Conservation (phyloP, 225 moss, liverwort and hornwort species). For the Takakia lepidozioides region DNA sequence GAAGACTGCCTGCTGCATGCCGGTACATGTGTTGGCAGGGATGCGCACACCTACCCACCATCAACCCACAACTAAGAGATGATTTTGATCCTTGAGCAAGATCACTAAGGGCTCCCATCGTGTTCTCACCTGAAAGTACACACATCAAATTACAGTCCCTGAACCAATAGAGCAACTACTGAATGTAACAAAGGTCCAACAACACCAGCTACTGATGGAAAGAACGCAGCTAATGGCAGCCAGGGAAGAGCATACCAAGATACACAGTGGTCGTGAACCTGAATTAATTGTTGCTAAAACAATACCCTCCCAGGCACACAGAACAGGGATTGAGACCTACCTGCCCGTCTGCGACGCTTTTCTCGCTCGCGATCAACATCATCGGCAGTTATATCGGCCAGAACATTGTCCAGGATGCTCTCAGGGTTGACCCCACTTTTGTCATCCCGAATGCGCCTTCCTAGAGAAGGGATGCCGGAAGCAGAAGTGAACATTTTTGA, state of each 20-base stretch:
- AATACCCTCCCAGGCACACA: no score
- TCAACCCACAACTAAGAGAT: no score
- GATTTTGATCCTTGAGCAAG: no score
- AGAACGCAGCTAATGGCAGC: background rate
- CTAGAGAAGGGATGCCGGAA: conserved; percentile 52
- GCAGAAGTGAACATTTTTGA: conserved; percentile 93
- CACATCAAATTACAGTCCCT: no score
- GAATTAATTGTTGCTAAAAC: background rate
- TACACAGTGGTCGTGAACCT: background rate
- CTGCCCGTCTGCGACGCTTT: conserved; percentile 64
- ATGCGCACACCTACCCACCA: no score
- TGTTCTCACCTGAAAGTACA: no score
- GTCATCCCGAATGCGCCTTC: conserved; percentile 49
- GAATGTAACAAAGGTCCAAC: no score
- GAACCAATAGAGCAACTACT: no score
- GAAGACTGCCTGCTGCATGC: conserved; percentile 18
- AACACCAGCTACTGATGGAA: background rate
- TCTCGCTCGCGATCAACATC: conserved; percentile 78
- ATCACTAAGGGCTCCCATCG: no score
- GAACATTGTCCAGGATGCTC: conserved; percentile 77
- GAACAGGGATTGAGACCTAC: no score
- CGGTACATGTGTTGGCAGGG: conserved; percentile 10
- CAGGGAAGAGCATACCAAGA: background rate
- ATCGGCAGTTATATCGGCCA: conserved; percentile 71
- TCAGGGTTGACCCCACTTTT: conserved; percentile 51